phyloP scores from a whole-genome alignment of 495 filamentous ascomycete species.

The Hyaloscypha finlandica region DNA sequence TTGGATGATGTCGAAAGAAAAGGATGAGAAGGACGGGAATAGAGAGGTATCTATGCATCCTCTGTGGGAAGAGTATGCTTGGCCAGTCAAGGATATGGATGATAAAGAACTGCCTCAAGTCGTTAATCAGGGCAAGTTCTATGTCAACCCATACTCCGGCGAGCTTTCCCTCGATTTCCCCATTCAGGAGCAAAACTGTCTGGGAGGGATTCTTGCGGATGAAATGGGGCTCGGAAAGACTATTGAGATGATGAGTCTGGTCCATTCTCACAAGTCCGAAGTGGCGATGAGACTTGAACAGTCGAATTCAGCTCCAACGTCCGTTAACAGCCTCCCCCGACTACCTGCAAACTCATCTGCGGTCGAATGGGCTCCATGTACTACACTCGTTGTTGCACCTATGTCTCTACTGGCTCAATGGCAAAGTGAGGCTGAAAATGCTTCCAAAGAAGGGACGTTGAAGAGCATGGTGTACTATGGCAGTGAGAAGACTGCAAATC shows the following conservation, averaged over 20 bases:
- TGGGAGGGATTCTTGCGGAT: conserved; percentile 92
- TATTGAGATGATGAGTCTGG: conserved; percentile 93
- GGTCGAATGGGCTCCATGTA: conserved; percentile 74
- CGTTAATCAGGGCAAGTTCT: conserved; percentile 70
- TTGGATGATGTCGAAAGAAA: conserved; percentile 96
- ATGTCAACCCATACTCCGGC: conserved; percentile 95
- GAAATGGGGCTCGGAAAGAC: conserved; percentile 94
- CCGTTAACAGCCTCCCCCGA: conserved; percentile 58
- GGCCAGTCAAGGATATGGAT: conserved; percentile 87
- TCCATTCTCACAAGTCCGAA: conserved; percentile 79
- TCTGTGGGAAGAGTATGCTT: conserved; percentile 92
- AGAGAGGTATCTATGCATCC: conserved; percentile 87
- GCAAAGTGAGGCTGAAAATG: conserved; percentile 91
- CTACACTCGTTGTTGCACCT: conserved; percentile 91
- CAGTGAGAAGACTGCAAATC: conserved; percentile 72
- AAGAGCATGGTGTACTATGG: conserved; percentile 92
- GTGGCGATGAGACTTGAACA: conserved; percentile 35
- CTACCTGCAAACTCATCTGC: conserved; percentile 54
- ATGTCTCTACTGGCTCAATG: conserved; percentile 94
- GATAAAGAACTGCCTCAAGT: conserved; percentile 69
- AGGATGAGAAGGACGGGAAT: conserved; percentile 62
- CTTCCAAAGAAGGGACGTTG: conserved; percentile 77
- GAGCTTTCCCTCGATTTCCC: conserved; percentile 94
- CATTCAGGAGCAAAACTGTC: conserved; percentile 88
- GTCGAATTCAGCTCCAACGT: conserved; percentile 36